Base-by-base conservation (phyloP, 2,329 filamentous ascomycete genomes). In the Plectosphaerella sp. region DNA sequence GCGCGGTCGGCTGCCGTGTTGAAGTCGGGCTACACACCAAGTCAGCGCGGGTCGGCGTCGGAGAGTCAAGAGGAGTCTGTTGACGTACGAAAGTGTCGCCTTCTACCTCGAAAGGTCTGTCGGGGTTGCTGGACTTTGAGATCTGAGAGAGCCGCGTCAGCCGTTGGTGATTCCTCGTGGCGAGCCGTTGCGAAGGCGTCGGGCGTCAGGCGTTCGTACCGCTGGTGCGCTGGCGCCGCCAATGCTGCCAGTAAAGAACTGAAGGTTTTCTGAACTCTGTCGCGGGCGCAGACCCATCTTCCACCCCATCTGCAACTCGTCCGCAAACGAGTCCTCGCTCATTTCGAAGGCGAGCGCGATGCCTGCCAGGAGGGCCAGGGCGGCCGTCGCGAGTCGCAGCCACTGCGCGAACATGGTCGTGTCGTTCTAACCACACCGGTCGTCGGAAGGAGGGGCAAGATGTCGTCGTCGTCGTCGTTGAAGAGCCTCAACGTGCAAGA, bases 31-130 rank as follows among this genome's bases (percentile, higher is more conserved):
- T 77, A 8, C n/a, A 39, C 8, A 14, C 4, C n/a, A 16, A 12
- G 35, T 59, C 45, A 58, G 52, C 47, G 24, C 24, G 11, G 14
- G 41, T 37, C n/a, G 39, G 45, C 37, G 41, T 5, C 20, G 28
- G 25, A 2, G 14, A 20, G 41, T 42, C n/a, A 48, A 48, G 48
- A 16, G n/a, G 14, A 28, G 10, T 36, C n/a, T 11, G 10, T 22
- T 15, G 22, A 62, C 72, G 49, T 58, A 75, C 72, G 58, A 78
- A 78, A 1, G 72, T 76, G 52, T 73, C 66, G 15, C 71, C 73
- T 39, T 68, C 62, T 3, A 77, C 72, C 48, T 67, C 64, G 54
- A 74, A 78, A 2, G 72, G 74, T 41, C 71, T 62, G 16, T 67
- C 56, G 4, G 64, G 54, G 56, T 76, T 62, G n/a, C 59, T 61